Evolutionary conservation across 2,329 filamentous ascomycete genomes (phyloP), one percentile per base, ranked within the genome.

Genomic region (Dactylella cylindrospora): DNA sequence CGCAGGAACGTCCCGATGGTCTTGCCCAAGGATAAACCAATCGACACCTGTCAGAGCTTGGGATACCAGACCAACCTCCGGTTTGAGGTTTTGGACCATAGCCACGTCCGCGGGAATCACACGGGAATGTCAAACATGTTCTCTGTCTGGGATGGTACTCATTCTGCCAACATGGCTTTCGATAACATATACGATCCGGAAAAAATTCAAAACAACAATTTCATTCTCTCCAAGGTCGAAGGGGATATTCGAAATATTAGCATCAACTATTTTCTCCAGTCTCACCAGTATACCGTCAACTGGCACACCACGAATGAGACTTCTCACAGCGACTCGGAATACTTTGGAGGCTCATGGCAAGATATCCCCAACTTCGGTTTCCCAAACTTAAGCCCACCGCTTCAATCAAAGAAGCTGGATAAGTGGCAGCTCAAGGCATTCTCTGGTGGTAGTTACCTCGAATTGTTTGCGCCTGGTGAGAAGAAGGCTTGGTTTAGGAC

Each of bases 271-370:
- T 54, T 54, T 28, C 20, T 62, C 5, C 49, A 44, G 31, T 62
- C 57, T 8, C 50, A 45, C 23, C 49, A 53, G 13, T 62, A 62
- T 19, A 54, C 49, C 1, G 41, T 62, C 22, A 62, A 54, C 36
- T 50, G 39, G 31, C 49, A 62, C n/a, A 44, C 33, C 25, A 15
- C n/a, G 3, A 62, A 62, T 32, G 43, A 50, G 22, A 54, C 49
- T 19, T 10, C 3, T 6, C 28, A 5, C 5, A 44, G 33, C 26
- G 35, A 25, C 7, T 49, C 57, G 0, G 49, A 54, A 33, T 54
- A 54, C 35, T 33, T 54, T 25, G 49, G 49, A 8, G 57, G 57
- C 23, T 53, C 57, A 15, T 62, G 57, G 57, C 57, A 62, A 29
- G 43, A 54, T 19, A 15, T 25, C 17, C 57, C 57, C 1, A 39